Percentiles rank a stretch among this genome's conserved stretches.
Conservation (phyloP, 148 eudicot species). For the Talinum fruticosum region DNA sequence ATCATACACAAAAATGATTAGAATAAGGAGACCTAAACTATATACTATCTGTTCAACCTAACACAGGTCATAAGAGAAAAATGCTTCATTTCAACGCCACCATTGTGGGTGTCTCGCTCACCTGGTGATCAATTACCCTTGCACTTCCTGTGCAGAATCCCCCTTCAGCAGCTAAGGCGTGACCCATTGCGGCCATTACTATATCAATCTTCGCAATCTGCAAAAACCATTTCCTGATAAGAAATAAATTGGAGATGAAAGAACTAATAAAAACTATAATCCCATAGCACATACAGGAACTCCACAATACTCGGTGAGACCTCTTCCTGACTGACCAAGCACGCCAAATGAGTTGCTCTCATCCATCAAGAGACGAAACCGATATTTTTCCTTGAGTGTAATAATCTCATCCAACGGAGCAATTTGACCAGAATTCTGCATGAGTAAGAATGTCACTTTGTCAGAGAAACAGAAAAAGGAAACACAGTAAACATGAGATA, state of each 20-base stretch:
- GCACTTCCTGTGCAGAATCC: slow-evolving; percentile 93
- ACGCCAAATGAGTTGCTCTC: slow-evolving; percentile 97
- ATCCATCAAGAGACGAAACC: slow-evolving; percentile 77
- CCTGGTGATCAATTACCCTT: slow-evolving; percentile 94
- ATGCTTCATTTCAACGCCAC: slow-evolving; percentile 7
- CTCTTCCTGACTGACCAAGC: slow-evolving; percentile 85
- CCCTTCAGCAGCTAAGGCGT: slow-evolving; percentile 92
- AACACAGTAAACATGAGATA: not conserved
- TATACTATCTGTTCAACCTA: not conserved
- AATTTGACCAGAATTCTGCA: slow-evolving; percentile 93
- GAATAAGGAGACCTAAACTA: not conserved
- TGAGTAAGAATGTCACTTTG: not conserved
- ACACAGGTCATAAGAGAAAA: not conserved
- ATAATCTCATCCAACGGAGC: slow-evolving; percentile 94
- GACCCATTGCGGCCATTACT: slow-evolving; percentile 97
- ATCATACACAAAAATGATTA: not conserved
- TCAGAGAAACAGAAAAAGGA: not conserved
- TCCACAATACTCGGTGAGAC: slow-evolving; percentile 73
- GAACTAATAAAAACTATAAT: slow-evolving; percentile 3
- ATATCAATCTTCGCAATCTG: slow-evolving; percentile 90
- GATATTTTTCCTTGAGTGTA: slow-evolving; percentile 78
- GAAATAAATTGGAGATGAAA: not conserved
- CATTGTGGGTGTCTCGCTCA: slow-evolving; percentile 22
- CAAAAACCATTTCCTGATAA: slow-evolving; percentile 22
- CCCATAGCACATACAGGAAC: slow-evolving; percentile 71